A percentile compares a stretch with the other conserved stretches of the same genome.
Evolutionary conservation across 176 grass and related monocot genomes (phyloP).

Genomic region (Canna indica): DNA sequence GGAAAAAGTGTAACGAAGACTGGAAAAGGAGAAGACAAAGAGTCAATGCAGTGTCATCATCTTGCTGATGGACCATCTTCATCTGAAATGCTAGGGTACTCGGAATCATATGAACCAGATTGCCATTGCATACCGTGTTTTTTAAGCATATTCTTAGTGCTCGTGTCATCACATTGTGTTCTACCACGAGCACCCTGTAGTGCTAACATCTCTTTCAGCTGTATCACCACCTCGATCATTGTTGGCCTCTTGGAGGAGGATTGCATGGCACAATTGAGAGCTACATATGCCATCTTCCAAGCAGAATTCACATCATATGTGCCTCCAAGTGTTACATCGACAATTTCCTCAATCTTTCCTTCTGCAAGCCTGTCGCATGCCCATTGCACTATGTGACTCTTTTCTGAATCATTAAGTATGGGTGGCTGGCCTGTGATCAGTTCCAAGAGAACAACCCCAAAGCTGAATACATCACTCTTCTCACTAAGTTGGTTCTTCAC

Average conservation of each 20-base stretch:
- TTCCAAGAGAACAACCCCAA: background rate
- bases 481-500: background rate
- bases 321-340: background rate
- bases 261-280: conserved; percentile 1
- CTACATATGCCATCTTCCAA: conserved; percentile 11
- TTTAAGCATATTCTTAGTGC: background rate
- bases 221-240: conserved; percentile 13
- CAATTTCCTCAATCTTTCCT: background rate
- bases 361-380: background rate
- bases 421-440: background rate
- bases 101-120: background rate
- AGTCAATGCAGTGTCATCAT: background rate
- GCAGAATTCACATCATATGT: background rate
- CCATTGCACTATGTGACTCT: background rate
- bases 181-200: background rate
- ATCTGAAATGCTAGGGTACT: background rate
- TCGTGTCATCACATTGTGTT: background rate
- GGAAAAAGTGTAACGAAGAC: no score
- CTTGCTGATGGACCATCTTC: background rate
- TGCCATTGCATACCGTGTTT: background rate
- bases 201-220: conserved; percentile 11
- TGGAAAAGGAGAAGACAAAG: no score
- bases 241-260: conserved; percentile 5
- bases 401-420: background rate
- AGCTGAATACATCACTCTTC: conserved; percentile 4